These are phyloP conservation scores for Euphorbia schlechtendalii DNA, from an alignment of 441 rosid species.

Conservation along the genomic window DNA sequence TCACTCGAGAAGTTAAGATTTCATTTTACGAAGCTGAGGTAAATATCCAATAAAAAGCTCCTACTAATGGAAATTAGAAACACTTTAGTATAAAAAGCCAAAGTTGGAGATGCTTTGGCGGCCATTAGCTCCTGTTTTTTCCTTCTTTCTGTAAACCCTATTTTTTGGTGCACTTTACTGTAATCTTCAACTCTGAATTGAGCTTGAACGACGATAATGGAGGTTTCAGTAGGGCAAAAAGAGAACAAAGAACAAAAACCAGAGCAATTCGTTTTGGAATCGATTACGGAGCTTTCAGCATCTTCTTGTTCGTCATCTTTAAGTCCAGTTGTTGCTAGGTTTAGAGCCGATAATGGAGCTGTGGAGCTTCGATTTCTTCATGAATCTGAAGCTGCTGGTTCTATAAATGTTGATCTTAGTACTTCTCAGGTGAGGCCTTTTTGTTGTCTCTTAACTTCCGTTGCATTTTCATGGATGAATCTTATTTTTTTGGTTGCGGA, in stretches of 20 bases:
- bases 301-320: constrained; percentile 25
- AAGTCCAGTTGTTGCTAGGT: constrained; percentile 43
- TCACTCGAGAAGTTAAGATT: no score
- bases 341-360: constrained; percentile 33
- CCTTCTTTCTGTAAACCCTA: neutral
- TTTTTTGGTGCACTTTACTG: neutral
- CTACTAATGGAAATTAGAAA: no score
- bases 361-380: constrained; percentile 45
- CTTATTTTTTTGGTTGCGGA: neutral
- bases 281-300: constrained; percentile 45
- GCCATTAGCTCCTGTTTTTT: no score
- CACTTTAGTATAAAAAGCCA: no score
- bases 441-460: constrained; percentile 1
- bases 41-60: no score
- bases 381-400: constrained; percentile 32
- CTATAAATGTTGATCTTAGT: constrained; percentile 36
- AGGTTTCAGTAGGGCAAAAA: constrained; percentile 28
- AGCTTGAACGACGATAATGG: constrained; percentile 17
- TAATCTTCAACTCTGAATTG: neutral
- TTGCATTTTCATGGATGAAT: neutral
- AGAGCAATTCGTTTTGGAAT: constrained; percentile 44
- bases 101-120: no score
- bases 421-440: constrained; percentile 44
- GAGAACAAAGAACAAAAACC: constrained; percentile 19
- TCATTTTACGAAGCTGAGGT: no score